Evolutionary conservation across 2,329 filamentous ascomycete genomes (phyloP), one percentile per base, ranked within the genome.

Genomic region (Thelonectria rubi): DNA sequence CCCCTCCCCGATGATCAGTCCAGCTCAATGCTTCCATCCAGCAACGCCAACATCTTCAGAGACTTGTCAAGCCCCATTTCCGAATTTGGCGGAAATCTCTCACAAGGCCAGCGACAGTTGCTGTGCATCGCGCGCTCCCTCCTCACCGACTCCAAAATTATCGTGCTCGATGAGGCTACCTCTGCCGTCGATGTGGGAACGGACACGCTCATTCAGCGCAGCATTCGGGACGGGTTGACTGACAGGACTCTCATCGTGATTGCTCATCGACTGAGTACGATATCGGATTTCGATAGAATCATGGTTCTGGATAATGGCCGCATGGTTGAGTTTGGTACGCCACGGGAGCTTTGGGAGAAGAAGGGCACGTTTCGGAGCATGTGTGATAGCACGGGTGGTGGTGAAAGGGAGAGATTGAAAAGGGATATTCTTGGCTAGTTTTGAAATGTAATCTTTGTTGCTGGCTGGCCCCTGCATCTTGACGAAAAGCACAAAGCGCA

Each of bases 111-210:
- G 75, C 84, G 91, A 2, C 91, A 93, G 75, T 87, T 93, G 0
- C 83, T 93, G 32, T 92, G 90, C 70, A 85, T 92, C 4, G 90
- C 90, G 0, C 88, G 88, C 52, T 90, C 88, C 50, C 91, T 93
- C 67, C 86, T 92, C 21, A 83, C 86, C 0, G 83, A 88, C 0
- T 90, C 91, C 3, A 90, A 90, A 72, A 87, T 94, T 68, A 90
- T 94, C 85, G 86, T 94, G 1, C 83, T 94, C 1, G 91, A 94
- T 73, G 91, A 94, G 77, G 91, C 91, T 0, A 94, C 91, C 0
- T 89, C 86, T 2, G 90, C 91, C 0, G 90, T 94, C 2, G 91
- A 93, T 74, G 92, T 92, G 88, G 81, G 83, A 39, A 93, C 91
- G 0, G 91, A 93, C 72, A 79, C 83, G 1, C 82, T 92, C 21